A percentile compares a stretch with the other conserved stretches of the same genome.
Conservation (phyloP, 805 yeast genomes). For the Candida odintsovae region DNA sequence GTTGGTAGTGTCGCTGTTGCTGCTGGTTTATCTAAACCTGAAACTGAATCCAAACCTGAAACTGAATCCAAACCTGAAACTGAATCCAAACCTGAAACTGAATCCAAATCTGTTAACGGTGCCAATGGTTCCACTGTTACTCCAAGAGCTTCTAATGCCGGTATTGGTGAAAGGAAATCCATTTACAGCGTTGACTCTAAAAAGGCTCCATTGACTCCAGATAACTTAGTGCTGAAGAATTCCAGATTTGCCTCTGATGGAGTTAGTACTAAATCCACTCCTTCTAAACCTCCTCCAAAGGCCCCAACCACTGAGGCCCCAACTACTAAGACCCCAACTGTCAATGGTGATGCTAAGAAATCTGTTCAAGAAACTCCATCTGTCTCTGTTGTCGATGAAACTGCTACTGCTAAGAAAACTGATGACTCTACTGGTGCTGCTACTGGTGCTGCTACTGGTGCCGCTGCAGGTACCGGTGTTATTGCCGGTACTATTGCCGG, state of each 20-base stretch:
- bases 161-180: neutral
- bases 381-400: neutral
- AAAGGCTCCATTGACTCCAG: neutral
- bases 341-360: neutral
- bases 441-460: neutral
- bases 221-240: neutral
- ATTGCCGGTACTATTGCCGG: too few relatives aligned
- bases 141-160: neutral
- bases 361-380: neutral
- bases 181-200: neutral
- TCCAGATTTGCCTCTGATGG: neutral
- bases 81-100: neutral
- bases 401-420: constrained; percentile 7
- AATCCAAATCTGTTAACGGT: neutral
- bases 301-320: neutral
- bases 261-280: neutral
- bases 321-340: neutral
- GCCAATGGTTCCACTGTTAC: neutral
- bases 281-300: neutral
- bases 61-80: too few relatives aligned
- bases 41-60: neutral
- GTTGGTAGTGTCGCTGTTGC: neutral
- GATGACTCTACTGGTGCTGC: neutral
- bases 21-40: neutral
- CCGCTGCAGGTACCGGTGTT: constrained; percentile 2